Conservation (phyloP, 139 green algal species). For the Ulvella scutata region DNA sequence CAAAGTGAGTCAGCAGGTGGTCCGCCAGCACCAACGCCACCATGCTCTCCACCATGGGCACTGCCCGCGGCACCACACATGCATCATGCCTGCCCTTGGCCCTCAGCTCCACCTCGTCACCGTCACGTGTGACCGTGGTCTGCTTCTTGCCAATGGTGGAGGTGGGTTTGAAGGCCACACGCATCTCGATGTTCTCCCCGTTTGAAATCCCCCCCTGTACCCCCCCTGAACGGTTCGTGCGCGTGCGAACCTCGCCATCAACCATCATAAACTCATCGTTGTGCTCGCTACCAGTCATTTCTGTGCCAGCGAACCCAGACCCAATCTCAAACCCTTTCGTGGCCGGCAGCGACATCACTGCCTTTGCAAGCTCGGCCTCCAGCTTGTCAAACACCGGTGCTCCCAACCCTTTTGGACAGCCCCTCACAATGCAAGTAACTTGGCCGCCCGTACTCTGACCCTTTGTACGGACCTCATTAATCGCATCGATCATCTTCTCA, state of each 20-base stretch:
- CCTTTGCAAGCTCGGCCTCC: constrained; percentile 93
- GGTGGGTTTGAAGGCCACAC: constrained; percentile 97
- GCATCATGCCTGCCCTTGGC: constrained; percentile 86
- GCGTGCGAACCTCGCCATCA: constrained; percentile 61
- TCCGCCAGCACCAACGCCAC: constrained; percentile 91
- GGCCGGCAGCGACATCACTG: constrained; percentile 86
- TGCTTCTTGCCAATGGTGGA: constrained; percentile 83
- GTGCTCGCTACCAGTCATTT: constrained; percentile 82
- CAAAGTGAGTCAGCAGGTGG: constrained; percentile 84
- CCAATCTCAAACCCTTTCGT: constrained; percentile 99
- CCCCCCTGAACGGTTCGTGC: constrained; percentile 62
- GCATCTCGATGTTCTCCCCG: constrained; percentile 88
- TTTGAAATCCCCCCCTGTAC: constrained; percentile 82
- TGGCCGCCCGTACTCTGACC: constrained; percentile 92
- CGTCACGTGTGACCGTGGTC: constrained; percentile 61
- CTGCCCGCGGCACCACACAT: constrained; percentile 90
- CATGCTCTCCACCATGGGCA: constrained; percentile 98
- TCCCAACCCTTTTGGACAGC: constrained; percentile 73
- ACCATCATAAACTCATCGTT: constrained; percentile 94
- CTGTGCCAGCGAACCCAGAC: constrained; percentile 68
- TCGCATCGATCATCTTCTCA: constrained; percentile 80
- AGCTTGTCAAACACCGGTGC: constrained; percentile 96
- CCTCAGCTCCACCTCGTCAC: constrained; percentile 69
- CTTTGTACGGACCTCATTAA: constrained; percentile 79
- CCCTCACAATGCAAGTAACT: constrained; percentile 92